These are phyloP conservation scores for Thielaviopsis populi DNA, from an alignment of 2,329 filamentous ascomycete genomes.

Conservation along the genomic window DNA sequence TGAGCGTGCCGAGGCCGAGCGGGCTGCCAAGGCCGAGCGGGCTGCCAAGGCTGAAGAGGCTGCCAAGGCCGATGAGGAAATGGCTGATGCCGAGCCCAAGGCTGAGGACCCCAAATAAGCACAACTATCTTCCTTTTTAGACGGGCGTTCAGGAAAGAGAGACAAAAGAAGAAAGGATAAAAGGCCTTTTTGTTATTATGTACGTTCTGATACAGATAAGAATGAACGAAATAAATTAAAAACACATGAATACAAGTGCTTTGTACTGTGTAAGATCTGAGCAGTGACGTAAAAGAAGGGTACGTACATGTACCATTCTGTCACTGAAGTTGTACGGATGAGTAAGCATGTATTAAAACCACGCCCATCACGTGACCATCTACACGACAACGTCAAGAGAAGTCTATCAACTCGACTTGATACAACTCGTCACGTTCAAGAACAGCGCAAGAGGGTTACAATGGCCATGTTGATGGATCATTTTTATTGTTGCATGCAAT, in stretches of 20 bases:
- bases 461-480: too few relatives aligned
- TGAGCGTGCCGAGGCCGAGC: slow-evolving; percentile 63
- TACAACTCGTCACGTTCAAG: too few relatives aligned
- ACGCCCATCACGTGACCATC: background rate
- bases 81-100: slow-evolving; percentile 46
- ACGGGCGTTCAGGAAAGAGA: slow-evolving; percentile 2
- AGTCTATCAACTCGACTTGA: too few relatives aligned
- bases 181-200: slow-evolving; percentile 5
- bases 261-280: too few relatives aligned
- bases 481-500: background rate
- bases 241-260: background rate
- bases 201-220: slow-evolving; percentile 9
- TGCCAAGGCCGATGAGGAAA: slow-evolving; percentile 45
- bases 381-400: background rate
- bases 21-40: slow-evolving; percentile 53
- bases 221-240: slow-evolving; percentile 9
- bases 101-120: slow-evolving; percentile 27
- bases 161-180: slow-evolving; percentile 9
- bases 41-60: slow-evolving; percentile 38
- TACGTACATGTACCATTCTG: background rate
- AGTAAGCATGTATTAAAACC: background rate
- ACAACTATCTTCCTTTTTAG: slow-evolving; percentile 7
- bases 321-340: background rate
- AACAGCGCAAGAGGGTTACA: background rate
- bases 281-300: too few relatives aligned